Percentiles rank a stretch among this genome's conserved stretches.
Conservation (phyloP, 208 protist genomes). For the Acanthamoeba pearcei region DNA sequence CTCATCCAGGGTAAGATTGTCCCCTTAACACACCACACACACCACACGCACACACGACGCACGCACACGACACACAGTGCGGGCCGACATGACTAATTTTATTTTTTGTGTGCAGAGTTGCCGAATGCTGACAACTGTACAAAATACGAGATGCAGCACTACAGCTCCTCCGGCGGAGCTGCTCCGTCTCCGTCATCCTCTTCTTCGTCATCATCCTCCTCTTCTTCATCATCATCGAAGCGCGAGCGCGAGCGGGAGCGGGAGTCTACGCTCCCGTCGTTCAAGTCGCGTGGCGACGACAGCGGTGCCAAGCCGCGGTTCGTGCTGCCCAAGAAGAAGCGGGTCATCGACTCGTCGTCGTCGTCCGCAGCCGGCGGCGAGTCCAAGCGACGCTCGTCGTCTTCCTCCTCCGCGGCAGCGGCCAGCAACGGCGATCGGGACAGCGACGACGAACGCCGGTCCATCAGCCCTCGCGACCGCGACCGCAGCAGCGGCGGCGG, state of each 20-base stretch:
- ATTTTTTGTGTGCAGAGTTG: slow-evolving; percentile 32
- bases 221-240: neutral
- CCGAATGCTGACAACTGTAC: slow-evolving; percentile 55
- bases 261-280: slow-evolving; percentile 16
- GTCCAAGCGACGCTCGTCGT: neutral
- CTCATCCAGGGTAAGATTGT: slow-evolving; percentile 33
- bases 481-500: neutral
- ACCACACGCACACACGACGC: neutral
- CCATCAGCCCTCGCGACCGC: slow-evolving; percentile 23
- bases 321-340: slow-evolving; percentile 72
- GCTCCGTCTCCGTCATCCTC: slow-evolving; percentile 31
- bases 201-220: neutral
- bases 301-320: neutral
- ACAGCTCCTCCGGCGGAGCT: neutral
- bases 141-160: slow-evolving; percentile 73
- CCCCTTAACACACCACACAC: neutral
- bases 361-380: neutral
- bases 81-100: neutral
- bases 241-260: neutral
- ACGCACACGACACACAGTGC: neutral
- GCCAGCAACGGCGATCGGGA: neutral
- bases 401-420: neutral
- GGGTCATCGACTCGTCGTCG: neutral
- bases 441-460: neutral
- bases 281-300: neutral